Evolutionary conservation across 768 basidiomycete genomes (phyloP).

Genomic region (Boletus speciosus): DNA sequence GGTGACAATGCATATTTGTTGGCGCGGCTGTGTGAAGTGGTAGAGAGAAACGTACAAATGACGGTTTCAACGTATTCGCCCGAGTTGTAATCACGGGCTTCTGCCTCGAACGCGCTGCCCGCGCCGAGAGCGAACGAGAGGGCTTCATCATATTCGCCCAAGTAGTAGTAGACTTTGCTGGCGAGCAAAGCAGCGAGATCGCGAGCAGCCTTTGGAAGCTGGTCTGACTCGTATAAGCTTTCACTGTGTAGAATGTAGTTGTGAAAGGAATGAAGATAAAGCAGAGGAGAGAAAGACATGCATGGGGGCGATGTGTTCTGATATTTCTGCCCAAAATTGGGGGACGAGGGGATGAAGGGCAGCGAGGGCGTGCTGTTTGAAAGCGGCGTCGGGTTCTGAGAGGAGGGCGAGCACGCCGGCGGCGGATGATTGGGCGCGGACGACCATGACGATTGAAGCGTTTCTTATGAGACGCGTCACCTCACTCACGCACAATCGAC

Average conservation of each 20-base stretch:
- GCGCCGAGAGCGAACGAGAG: constrained; percentile 93
- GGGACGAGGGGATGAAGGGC: constrained; percentile 81
- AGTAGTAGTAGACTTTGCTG: constrained; percentile 98
- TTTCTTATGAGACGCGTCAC: constrained; percentile 38
- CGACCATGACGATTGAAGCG: constrained; percentile 48
- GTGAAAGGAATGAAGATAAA: constrained; percentile 8
- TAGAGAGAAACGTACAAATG: constrained; percentile 64
- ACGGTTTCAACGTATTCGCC: constrained; percentile 94
- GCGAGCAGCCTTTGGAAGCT: constrained; percentile 69
- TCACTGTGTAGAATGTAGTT: constrained; percentile 54
- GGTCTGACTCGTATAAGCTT: constrained; percentile 79
- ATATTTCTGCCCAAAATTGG: constrained; percentile 98
- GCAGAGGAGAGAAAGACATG: constrained; percentile 38
- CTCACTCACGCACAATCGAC: constrained; percentile 35
- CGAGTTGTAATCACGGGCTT: constrained; percentile 56
- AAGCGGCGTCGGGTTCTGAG: constrained; percentile 79
- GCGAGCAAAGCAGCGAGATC: constrained; percentile 86
- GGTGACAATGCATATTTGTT: not conserved
- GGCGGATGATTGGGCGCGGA: constrained; percentile 72
- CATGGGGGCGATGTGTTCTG: constrained; percentile 90
- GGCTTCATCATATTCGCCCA: constrained; percentile 94
- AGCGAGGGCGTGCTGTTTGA: constrained; percentile 90
- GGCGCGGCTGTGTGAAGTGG: not conserved
- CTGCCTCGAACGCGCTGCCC: constrained; percentile 78
- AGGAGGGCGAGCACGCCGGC: constrained; percentile 91